Evolutionary conservation across 148 eudicot genomes (phyloP).

Genomic region (Rhododendron mucronatum): DNA sequence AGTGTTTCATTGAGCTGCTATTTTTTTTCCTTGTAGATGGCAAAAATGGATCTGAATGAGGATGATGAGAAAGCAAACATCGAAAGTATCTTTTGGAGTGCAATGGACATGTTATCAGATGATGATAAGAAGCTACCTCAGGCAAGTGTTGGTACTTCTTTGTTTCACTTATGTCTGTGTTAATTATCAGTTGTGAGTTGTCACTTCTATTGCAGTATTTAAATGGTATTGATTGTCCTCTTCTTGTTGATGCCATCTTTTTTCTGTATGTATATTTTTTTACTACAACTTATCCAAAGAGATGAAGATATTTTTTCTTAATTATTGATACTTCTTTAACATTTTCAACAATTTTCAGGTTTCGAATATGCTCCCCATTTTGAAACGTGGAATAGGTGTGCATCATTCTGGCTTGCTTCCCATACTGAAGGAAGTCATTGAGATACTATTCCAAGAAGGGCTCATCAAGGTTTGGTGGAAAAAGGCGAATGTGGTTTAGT

Average conservation of each 20-base stretch:
- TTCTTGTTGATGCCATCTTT: neutral
- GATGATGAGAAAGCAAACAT: slow-evolving; percentile 87
- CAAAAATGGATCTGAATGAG: slow-evolving; percentile 87
- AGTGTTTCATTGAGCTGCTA: neutral
- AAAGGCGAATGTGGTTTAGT: neutral
- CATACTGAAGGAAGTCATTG: slow-evolving; percentile 95
- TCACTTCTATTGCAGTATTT: neutral
- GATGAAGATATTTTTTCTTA: neutral
- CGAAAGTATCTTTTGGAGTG: slow-evolving; percentile 95
- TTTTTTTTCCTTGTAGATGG: slow-evolving; percentile 58
- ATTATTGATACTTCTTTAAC: neutral
- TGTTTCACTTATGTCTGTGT: neutral
- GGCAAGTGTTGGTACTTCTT: slow-evolving; percentile 36
- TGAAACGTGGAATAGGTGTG: slow-evolving; percentile 98
- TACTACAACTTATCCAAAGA: neutral
- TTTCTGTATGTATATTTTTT: neutral
- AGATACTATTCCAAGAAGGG: slow-evolving; percentile 97
- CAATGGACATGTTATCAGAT: slow-evolving; percentile 97
- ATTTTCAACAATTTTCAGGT: slow-evolving; percentile 46
- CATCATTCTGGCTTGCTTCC: slow-evolving; percentile 99
- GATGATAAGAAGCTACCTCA: slow-evolving; percentile 97
- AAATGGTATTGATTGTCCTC: neutral
- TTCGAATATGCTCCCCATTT: slow-evolving; percentile 86
- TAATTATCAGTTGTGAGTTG: neutral
- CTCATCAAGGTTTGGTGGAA: slow-evolving; percentile 69